Base-by-base conservation (phyloP, 495 filamentous ascomycete species). In the Evernia prunastri region DNA sequence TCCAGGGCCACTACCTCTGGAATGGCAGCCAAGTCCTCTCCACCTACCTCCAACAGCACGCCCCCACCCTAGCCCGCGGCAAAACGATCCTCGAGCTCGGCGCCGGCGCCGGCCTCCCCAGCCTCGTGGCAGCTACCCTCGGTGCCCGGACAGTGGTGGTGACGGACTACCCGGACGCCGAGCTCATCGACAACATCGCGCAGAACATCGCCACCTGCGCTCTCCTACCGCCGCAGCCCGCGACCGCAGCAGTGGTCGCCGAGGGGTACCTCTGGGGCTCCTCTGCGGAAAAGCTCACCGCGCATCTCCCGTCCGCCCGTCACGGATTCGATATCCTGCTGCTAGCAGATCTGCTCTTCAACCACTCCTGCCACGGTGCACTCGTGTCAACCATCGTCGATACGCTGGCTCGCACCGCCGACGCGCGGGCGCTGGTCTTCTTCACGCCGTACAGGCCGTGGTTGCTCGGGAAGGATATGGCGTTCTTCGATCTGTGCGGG, bases 371-470 rank as follows among this genome's bases (percentile, higher is more conserved):
- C 76, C 93, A 96, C 70, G 72, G 67, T 4, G 89, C 89, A 67
- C 81, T 97, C 67, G 77, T 92, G 60, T 78, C 81, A 54, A 91
- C 87, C 0, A 82, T 96, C 61, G 75, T 82, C 66, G 60, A 76
- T 67, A 87, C 87, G 4, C 72, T 94, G 61, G 82, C 79, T 65
- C 79, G 78, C 49, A 69, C 74, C 10, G 63, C 67, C n/a, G 74
- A 78, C 18, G 81, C 87, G 23, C 81, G 78, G 53, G 92, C 91
- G 2, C 76, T 91, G 68, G 92, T 96, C 18, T 94, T 96, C 69
- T 97, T 97, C 74, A 95, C 91, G 0, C 90, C 89, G 3, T 95
- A 97, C 76, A 79, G 94, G 65, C 92, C 93, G 2, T 96, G 92
- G 92, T 75, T 96, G 67, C 77, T 88, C 65, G 82, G 89, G 60